Evolutionary conservation across 78 protist genomes (phyloP), one percentile per base, ranked within the genome.

Genomic region (Chrysochromulina tobinii): DNA sequence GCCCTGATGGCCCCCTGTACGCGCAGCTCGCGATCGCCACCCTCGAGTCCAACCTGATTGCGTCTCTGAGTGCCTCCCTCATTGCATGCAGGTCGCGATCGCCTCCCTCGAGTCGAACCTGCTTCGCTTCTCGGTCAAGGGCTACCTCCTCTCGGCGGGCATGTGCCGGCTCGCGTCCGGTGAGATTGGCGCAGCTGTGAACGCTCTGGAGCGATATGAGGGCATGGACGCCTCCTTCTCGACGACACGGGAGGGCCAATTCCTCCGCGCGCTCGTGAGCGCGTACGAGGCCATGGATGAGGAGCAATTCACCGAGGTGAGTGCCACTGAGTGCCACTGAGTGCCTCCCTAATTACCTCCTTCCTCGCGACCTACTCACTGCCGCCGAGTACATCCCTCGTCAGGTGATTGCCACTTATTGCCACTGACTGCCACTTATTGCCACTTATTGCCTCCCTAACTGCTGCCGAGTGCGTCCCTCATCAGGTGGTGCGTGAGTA

Each of bases 111-210:
- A 90, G 53, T 77, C 55, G 77, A 90, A 27, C 18, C 89, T 94
- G 61, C 92, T 94, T 69, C 92, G 89, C 92, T 94, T 66, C 81
- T 7, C 75, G 59, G 97, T 91, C 89, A 94, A 95, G 91, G 95
- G 94, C 57, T 90, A 94, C 88, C 48, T 92, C 77, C 48, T 92
- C 77, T 68, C 68, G 50, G 95, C 97, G 8, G 79, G 53, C 17
- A 0, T 94, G 12, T 94, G 96, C 95, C 93, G 59, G 81, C 91
- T 94, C 9, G 94, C 95, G 9, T 59, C n/a, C 15, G 87, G 55
- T 4, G 55, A 21, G 21, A 54, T 4, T 0, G 20, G 53, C 53
- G 0, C 61, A 48, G 25, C 67, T 21, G 87, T 5, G 12, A 6
- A 3, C 3, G 87, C 67, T 14, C 68, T 83, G 48, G 91, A 88